Evolutionary conservation across 495 filamentous ascomycete genomes (phyloP).

Genomic region (Talaromyces stipitatus): DNA sequence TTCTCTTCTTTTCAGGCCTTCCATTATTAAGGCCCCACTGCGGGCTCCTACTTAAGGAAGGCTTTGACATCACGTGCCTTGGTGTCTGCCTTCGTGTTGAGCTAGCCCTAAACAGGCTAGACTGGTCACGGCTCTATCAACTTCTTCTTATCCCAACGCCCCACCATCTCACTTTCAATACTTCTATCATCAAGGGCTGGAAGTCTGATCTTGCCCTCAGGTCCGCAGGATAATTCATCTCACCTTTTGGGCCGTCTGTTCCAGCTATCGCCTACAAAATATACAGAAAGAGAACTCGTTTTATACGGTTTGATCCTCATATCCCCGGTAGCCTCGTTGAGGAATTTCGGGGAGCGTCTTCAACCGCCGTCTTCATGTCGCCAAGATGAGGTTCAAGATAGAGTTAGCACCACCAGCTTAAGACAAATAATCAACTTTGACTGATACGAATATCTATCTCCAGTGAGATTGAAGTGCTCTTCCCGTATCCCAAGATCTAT

Average conservation of each 20-base stretch:
- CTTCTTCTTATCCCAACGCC: background rate
- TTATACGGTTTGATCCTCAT: background rate
- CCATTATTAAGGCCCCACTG: background rate
- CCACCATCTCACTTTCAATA: background rate
- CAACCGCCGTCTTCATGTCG: conserved; percentile 4
- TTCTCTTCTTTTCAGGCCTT: background rate
- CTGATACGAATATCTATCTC: background rate
- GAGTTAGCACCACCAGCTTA: conserved; percentile 49
- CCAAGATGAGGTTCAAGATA: conserved; percentile 93
- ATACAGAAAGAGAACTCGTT: background rate
- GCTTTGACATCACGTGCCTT: conserved; percentile 26
- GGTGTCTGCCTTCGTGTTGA: conserved; percentile 15
- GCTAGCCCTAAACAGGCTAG: conserved; percentile 1
- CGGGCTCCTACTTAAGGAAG: conserved; percentile 5
- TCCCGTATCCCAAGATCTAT: conserved; percentile 95
- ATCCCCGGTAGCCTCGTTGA: background rate
- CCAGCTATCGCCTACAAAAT: background rate
- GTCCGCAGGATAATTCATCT: background rate
- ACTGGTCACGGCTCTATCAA: background rate
- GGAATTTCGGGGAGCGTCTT: conserved; percentile 4
- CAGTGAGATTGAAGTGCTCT: conserved; percentile 88
- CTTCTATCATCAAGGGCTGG: background rate
- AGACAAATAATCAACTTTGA: conserved; percentile 6
- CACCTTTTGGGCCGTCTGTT: background rate
- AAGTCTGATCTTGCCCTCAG: background rate